Evolutionary conservation across 2,329 filamentous ascomycete genomes (phyloP), one percentile per base, ranked within the genome.

Genomic region (Talaromyces sp.): DNA sequence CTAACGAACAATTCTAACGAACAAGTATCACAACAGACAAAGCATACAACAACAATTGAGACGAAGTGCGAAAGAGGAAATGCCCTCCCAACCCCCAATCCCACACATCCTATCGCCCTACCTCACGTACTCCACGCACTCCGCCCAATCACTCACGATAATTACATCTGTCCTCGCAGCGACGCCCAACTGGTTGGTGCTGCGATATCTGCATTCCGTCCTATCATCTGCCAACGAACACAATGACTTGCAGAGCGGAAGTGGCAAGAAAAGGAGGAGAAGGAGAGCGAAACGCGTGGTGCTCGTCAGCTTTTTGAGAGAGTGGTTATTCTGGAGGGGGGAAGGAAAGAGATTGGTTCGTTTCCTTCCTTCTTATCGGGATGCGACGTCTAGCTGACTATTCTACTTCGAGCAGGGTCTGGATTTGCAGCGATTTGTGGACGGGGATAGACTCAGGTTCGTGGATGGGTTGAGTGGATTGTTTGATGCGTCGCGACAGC

Each of bases 261-360:
- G 2, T 11, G 19, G 22, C 8, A n/a, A 8, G 22, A 33, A 19
- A 11, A 58, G 16, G 8, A 57, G 35, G 14, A 58, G 52, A n/a
- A 58, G 27, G 8, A 59, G 39, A 39, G 50, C 60, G 5, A 43
- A 71, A 79, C 50, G 81, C 59, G 85, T 97, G 0, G 82, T 97
- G 3, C 82, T 97, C 3, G 87, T 95, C 65, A 96, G 91, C 79
- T 97, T 95, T 78, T 80, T 96, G 78, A 85, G 91, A 66, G 90
- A 94, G 71, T 86, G 85, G 68, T 81, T 85, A 1, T 96, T 96
- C 74, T 97, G 93, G 92, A 87, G 82, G 68, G 86, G 89, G 3
- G 89, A 91, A 59, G 85, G 84, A 2, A 84, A 86, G 62, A 89
- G 89, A 76, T 77, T 92, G 73, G 90, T 91, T 78, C 69, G 83